A percentile compares a stretch with the other conserved stretches of the same genome.
Evolutionary conservation across 1,284 basidiomycete genomes (phyloP).

Genomic region (Ustilago vetiveriae): DNA sequence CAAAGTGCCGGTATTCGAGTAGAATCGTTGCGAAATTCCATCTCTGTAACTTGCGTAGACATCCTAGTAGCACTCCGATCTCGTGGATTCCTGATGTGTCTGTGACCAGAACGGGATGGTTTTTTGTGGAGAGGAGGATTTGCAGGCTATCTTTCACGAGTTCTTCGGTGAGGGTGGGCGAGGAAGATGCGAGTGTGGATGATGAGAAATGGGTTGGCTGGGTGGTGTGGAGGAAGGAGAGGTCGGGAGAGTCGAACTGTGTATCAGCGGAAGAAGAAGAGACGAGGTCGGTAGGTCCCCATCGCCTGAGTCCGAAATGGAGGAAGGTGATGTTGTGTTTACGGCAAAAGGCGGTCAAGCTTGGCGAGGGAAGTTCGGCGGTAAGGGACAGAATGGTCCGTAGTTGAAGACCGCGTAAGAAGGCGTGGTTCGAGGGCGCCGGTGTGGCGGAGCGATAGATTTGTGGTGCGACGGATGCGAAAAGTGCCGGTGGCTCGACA

Average conservation of each 20-base stretch:
- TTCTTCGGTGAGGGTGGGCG: conserved; percentile 41
- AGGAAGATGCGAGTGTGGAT: conserved; percentile 18
- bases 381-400: conserved; percentile 58
- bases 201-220: conserved; percentile 2
- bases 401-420: conserved; percentile 49
- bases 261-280: background rate
- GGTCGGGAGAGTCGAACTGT: background rate
- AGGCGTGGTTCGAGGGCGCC: conserved; percentile 32
- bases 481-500: conserved; percentile 52
- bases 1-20: conserved; percentile 62
- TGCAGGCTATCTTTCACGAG: conserved; percentile 61
- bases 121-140: conserved; percentile 44
- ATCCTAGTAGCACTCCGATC: conserved; percentile 59
- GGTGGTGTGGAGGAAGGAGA: conserved; percentile 23
- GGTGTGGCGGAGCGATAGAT: conserved; percentile 59
- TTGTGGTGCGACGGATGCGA: conserved; percentile 56
- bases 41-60: conserved; percentile 60
- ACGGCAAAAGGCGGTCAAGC: conserved; percentile 42
- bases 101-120: conserved; percentile 59
- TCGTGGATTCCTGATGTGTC: conserved; percentile 64
- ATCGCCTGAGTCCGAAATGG: conserved; percentile 48
- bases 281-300: conserved; percentile 8
- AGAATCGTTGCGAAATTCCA: conserved; percentile 65
- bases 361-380: conserved; percentile 53
- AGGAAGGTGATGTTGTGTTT: conserved; percentile 47